Evolutionary conservation across 1,284 basidiomycete species (phyloP), one percentile per base, ranked within the genome.

Genomic region (Thecaphora thlaspeos): DNA sequence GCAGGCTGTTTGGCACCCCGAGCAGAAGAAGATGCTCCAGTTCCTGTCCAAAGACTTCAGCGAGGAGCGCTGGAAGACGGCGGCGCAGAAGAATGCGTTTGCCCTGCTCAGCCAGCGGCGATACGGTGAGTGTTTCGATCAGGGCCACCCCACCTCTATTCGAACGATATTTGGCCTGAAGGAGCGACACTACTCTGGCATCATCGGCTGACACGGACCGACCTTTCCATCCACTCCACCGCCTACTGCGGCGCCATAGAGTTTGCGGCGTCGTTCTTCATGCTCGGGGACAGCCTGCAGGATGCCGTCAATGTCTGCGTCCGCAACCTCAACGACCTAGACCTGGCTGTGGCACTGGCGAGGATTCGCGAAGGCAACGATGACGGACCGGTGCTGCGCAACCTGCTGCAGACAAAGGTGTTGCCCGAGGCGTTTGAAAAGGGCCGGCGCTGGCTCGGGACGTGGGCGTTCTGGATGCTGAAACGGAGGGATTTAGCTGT

Each of bases 21-120:
- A 98, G 68, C 91, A 95, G 71, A 74, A 82, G 7, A 77, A 87
- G 55, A 98, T 94, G 93, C 82, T 96, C 48, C 91, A 89, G 71
- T 97, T 99, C 79, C 79, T 99, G 3, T 82, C 84, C 30, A 94
- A 99, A 72, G 89, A 99, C 79, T 98, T 99, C 72, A 83, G 83
- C 3, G 82, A 88, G 59, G 81, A 86, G 1, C 84, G 91, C 18
- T 97, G 94, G 94, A 86, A 86, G 61, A 91, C 89, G 15, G 93
- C 93, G 0, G 94, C 95, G 1, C 80, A 89, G 56, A 99, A 98
- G 82, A 99, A 99, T 76, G 95, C 95, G 2, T 98, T 88, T 79
- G 91, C 91, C 1, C 81, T 99, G 36, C 79, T 98, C 55, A 85
- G 90, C 39, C 73, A 77, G 53, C 60, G 76, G 15, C 56, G 75